A percentile compares a stretch with the other conserved stretches of the same genome.
Conservation (phyloP, 768 basidiomycete genomes). For the Tephrocybe rancida region DNA sequence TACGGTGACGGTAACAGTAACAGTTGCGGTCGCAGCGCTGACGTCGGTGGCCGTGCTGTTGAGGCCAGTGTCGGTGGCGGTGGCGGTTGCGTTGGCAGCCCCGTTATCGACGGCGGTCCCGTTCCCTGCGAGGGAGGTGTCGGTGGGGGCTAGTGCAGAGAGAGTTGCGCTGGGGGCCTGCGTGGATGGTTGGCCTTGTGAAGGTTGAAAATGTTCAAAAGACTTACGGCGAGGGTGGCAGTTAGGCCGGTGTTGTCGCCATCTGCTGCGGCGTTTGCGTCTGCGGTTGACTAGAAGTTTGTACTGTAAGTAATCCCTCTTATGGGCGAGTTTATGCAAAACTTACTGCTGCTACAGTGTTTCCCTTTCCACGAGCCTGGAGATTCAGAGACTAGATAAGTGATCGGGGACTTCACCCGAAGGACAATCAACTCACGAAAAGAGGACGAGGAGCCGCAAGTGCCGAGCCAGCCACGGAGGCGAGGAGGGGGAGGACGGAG, state of each 20-base stretch:
- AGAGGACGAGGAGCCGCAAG: slow-evolving; percentile 24
- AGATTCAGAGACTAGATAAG: background rate
- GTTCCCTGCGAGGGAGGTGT: background rate
- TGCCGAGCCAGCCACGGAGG: slow-evolving; percentile 22
- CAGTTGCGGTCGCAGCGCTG: slow-evolving; percentile 15
- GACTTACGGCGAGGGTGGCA: background rate
- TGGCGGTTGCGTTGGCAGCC: background rate
- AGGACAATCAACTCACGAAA: background rate
- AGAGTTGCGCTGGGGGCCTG: background rate
- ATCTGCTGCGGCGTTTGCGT: background rate
- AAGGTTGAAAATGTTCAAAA: too few species aligned
- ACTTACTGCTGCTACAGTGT: background rate
- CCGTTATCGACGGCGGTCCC: background rate
- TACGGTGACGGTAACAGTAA: slow-evolving; percentile 16
- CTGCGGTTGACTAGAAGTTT: background rate
- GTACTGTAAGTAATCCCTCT: background rate
- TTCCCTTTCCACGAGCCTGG: background rate
- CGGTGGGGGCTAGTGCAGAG: background rate
- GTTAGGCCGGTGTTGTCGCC: background rate
- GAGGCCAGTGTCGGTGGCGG: background rate
- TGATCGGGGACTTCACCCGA: background rate
- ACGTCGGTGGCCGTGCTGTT: slow-evolving; percentile 3
- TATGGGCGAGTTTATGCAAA: background rate
- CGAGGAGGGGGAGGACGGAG: slow-evolving; percentile 25
- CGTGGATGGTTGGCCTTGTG: background rate